Percentiles rank a stretch among this genome's conserved stretches.
Conservation (phyloP, 257 asterid genomes). For the Nicotiana tomentosiformis region DNA sequence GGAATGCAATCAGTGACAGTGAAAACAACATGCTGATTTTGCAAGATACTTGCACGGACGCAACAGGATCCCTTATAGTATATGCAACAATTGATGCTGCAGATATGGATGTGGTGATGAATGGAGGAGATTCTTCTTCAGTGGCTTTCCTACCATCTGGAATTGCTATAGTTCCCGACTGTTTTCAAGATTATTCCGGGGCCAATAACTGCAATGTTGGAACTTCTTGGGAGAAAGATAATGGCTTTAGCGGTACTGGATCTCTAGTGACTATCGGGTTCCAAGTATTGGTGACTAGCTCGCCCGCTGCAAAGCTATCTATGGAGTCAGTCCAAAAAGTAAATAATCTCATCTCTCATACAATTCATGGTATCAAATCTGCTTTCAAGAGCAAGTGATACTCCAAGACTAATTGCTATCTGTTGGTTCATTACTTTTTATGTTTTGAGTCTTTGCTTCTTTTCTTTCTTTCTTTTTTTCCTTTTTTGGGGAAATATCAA, state of each 20-base stretch:
- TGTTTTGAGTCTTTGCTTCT: neutral
- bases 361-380: constrained; percentile 44
- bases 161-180: constrained; percentile 55
- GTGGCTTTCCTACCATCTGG: constrained; percentile 69
- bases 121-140: constrained; percentile 49
- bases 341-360: constrained; percentile 49
- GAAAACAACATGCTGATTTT: constrained; percentile 41
- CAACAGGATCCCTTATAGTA: constrained; percentile 51
- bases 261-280: constrained; percentile 61
- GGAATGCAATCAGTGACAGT: constrained; percentile 12
- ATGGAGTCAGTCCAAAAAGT: constrained; percentile 50
- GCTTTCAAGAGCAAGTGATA: constrained; percentile 34
- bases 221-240: neutral
- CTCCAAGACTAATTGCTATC: neutral
- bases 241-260: constrained; percentile 28
- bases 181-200: constrained; percentile 16
- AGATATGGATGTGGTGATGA: constrained; percentile 40
- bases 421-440: neutral
- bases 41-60: constrained; percentile 58
- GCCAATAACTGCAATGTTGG: constrained; percentile 3
- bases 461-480: neutral
- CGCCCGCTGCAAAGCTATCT: constrained; percentile 43
- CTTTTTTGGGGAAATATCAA: neutral
- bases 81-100: constrained; percentile 48
- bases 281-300: constrained; percentile 48